phyloP scores from a whole-genome alignment of 768 basidiomycete genomes.

The Nidularia pulvinata region DNA sequence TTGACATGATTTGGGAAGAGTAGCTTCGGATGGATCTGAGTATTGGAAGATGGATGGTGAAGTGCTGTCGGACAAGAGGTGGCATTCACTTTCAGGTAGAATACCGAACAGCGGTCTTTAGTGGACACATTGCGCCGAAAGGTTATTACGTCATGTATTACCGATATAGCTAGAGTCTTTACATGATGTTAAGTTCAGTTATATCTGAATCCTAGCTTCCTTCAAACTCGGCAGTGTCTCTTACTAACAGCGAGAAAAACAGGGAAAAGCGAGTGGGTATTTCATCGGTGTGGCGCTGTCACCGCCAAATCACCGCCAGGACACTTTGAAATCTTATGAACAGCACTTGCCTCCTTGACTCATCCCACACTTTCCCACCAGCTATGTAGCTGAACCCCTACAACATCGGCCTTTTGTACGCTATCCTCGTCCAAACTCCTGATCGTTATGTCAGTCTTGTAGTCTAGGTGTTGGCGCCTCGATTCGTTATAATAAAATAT shows the following conservation, averaged over 20 bases:
- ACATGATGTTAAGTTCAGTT: background rate
- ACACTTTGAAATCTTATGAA: background rate
- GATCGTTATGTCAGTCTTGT: background rate
- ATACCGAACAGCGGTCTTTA: background rate
- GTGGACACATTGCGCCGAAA: background rate
- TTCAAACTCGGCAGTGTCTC: too few relatives aligned
- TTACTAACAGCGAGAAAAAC: too few relatives aligned
- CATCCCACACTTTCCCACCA: background rate
- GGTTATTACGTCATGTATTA: background rate
- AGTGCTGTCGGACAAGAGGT: background rate
- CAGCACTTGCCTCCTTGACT: background rate
- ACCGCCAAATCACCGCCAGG: background rate
- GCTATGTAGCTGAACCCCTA: background rate
- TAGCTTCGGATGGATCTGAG: background rate
- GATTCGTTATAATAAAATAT: background rate
- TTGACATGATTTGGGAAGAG: constrained; percentile 8
- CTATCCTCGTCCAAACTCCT: background rate
- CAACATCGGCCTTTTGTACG: background rate
- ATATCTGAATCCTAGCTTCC: too few relatives aligned
- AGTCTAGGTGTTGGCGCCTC: background rate
- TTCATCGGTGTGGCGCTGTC: too few relatives aligned
- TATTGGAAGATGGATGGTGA: background rate
- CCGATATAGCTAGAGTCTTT: background rate
- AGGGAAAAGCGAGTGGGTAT: too few relatives aligned
- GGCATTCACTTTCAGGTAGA: background rate